phyloP scores from a whole-genome alignment of 768 basidiomycete genomes.

The Podaxis carcinomalis region DNA sequence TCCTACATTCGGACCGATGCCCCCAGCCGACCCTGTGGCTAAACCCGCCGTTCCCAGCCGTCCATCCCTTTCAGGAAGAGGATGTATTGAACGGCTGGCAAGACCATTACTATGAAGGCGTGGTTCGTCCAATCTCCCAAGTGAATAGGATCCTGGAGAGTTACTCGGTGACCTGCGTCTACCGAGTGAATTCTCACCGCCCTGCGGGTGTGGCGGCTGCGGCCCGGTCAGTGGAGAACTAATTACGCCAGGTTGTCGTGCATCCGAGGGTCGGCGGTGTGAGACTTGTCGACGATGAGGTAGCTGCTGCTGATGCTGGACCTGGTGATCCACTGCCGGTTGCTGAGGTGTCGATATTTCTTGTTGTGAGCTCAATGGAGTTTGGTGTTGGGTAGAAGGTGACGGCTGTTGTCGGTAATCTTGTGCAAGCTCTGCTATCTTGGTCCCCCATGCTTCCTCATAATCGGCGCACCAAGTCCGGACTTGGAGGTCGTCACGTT shows the following conservation, averaged over 20 bases:
- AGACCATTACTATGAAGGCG: constrained; percentile 22
- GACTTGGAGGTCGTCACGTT: constrained; percentile 50
- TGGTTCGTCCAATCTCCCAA: constrained; percentile 33
- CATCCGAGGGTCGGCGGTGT: constrained; percentile 29
- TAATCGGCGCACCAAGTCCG: constrained; percentile 60
- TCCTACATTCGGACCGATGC: constrained; percentile 15
- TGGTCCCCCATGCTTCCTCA: constrained; percentile 63
- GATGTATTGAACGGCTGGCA: constrained; percentile 14
- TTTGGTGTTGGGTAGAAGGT: constrained; percentile 29
- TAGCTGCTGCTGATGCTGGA: constrained; percentile 14
- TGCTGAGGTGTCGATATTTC: constrained; percentile 18
- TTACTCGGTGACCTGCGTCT: constrained; percentile 22
- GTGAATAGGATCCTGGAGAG: constrained; percentile 25
- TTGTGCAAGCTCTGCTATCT: constrained; percentile 44
- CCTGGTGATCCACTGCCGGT: constrained; percentile 16
- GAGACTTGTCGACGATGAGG: constrained; percentile 20
- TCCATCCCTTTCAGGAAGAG: constrained; percentile 16
- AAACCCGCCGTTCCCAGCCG: constrained; percentile 14
- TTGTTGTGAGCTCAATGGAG: constrained; percentile 18
- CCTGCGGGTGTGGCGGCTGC: constrained; percentile 27
- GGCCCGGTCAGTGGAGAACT: constrained; percentile 21
- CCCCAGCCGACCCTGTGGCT: constrained; percentile 14
- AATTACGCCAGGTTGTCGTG: constrained; percentile 21
- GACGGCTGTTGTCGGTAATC: constrained; percentile 35
- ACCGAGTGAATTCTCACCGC: constrained; percentile 17